Base-by-base conservation (phyloP, 306 rosid species). In the Medicago ruthenica region DNA sequence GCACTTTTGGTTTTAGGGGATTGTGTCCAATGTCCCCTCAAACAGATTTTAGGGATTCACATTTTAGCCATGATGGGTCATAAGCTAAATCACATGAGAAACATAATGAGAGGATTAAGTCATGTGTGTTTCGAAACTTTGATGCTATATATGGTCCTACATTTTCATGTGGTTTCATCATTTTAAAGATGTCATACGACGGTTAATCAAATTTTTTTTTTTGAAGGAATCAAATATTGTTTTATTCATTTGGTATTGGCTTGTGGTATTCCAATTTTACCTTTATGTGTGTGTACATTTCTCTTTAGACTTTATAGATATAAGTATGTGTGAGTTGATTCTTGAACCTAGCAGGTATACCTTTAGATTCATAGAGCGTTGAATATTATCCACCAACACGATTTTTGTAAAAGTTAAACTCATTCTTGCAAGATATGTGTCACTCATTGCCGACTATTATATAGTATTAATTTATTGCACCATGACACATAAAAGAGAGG, bases 11-110 rank as follows among this genome's bases (percentile, higher is more conserved):
- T 64, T 71, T 13, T 63, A 27, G 66, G 79, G 57, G 54, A 59
- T 62, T 53, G 75, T 63, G 44, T 71, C 44, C 36, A 61, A 18
- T 5, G 63, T 64, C 50, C 39, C 55, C 73, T 50, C 6, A 50
- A 86, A 79, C 74, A 47, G 31, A 76, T 60, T 87, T 67, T 66
- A 22, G 31, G 81, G 81, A 48, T 58, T 64, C 20, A 31, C 51
- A 68, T 54, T 85, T 80, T 80, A 67, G 64, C 81, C 68, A 69
- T 71, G 71, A 81, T 79, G 84, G 64, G 70, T 71, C 82, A 59
- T 55, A 44, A 27, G 37, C 40, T 59, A 40, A 45, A 78, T 81
- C 86, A 87, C 82, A 58, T 60, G 85, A 68, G 67, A 24, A 83
- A 75, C 85, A 72, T 17, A 62, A 70, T 77, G 67, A 73, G 59